Evolutionary conservation across 2,329 filamentous ascomycete genomes (phyloP).

Genomic region (Neoascochyta sp.): DNA sequence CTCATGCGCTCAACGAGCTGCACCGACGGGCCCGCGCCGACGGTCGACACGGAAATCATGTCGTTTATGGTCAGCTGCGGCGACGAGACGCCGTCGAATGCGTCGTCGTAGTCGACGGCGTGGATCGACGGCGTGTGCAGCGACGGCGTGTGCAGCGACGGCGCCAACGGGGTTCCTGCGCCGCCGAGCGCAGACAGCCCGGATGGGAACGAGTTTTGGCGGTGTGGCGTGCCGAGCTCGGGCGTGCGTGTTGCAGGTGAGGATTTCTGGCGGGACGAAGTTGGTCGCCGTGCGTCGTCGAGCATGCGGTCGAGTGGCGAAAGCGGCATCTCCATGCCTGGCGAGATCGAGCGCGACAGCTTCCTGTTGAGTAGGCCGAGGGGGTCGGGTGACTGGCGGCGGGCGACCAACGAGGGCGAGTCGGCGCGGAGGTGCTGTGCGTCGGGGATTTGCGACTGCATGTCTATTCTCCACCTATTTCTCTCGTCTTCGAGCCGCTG

Average conservation of each 20-base stretch:
- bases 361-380: conserved; percentile 30
- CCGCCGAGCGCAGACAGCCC: conserved; percentile 31
- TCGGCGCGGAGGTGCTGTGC: conserved; percentile 35
- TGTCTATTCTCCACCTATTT: conserved; percentile 54
- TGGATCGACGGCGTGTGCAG: conserved; percentile 49
- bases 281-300: conserved; percentile 35
- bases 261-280: conserved; percentile 32
- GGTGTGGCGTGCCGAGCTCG: conserved; percentile 30
- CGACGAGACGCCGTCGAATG: conserved; percentile 55
- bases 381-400: conserved; percentile 42
- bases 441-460: conserved; percentile 27
- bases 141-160: too few species aligned
- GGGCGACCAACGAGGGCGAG: conserved; percentile 36
- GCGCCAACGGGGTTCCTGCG: conserved; percentile 26
- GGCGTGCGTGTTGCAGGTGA: conserved; percentile 34
- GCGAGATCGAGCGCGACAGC: conserved; percentile 31
- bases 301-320: conserved; percentile 38
- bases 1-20: conserved; percentile 96
- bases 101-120: conserved; percentile 46
- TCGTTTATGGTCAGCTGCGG: conserved; percentile 66
- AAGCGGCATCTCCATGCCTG: conserved; percentile 25
- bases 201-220: conserved; percentile 35
- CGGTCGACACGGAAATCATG: conserved; percentile 83
- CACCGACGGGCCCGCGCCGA: conserved; percentile 85
- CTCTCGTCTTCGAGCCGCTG: conserved; percentile 64